These are phyloP conservation scores for Backusella parvicylindrica DNA, from an alignment of 192 early-diverging fungal species.

Conservation along the genomic window DNA sequence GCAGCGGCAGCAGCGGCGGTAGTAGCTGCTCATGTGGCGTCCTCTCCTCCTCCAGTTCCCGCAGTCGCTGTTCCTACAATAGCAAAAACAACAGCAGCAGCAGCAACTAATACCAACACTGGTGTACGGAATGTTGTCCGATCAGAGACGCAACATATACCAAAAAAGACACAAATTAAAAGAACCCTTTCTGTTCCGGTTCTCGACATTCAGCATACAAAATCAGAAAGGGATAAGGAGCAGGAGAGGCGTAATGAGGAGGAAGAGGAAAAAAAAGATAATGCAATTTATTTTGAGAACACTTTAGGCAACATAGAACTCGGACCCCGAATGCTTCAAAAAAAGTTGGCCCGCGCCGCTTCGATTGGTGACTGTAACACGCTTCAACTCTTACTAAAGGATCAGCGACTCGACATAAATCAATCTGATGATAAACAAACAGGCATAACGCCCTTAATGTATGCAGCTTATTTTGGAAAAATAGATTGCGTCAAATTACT, in stretches of 20 bases:
- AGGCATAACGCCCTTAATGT: constrained; percentile 80
- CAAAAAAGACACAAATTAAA: neutral
- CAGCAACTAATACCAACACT: neutral
- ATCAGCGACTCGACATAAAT: constrained; percentile 44
- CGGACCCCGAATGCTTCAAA: constrained; percentile 29
- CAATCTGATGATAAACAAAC: constrained; percentile 79
- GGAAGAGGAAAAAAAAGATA: neutral
- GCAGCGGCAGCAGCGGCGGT: neutral
- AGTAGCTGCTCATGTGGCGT: neutral
- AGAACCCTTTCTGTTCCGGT: neutral
- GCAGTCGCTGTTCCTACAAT: neutral
- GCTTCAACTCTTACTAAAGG: constrained; percentile 55
- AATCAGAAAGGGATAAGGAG: neutral
- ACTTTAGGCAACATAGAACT: constrained; percentile 40
- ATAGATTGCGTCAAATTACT: constrained; percentile 65
- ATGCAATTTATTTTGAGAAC: constrained; percentile 7
- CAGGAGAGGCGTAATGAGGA: neutral
- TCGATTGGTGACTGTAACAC: constrained; percentile 71
- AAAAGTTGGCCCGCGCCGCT: constrained; percentile 65
- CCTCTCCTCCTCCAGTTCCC: neutral
- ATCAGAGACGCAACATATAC: neutral
- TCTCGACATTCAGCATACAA: neutral
- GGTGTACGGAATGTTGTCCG: neutral
- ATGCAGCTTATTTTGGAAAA: constrained; percentile 84
- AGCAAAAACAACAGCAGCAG: too few relatives aligned